A percentile compares a stretch with the other conserved stretches of the same genome.
phyloP scores from a whole-genome alignment of 139 green algal genomes.

The Gonium pectorale region DNA sequence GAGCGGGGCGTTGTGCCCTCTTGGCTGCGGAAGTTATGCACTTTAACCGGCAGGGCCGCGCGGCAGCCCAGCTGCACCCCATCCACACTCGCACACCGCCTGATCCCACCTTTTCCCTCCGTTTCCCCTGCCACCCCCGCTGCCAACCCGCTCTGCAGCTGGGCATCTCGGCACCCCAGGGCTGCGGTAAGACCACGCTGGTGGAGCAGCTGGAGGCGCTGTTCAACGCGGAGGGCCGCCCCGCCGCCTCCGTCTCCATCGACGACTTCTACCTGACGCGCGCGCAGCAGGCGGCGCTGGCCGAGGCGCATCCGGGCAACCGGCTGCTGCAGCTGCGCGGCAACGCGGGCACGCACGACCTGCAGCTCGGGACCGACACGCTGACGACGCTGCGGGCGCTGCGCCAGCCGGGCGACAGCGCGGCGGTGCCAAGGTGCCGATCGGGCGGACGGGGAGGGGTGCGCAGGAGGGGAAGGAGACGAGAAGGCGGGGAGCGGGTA shows the following conservation, averaged over 20 bases:
- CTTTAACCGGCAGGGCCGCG: too few relatives aligned
- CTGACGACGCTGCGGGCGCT: slow-evolving; percentile 68
- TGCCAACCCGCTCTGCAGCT: slow-evolving; percentile 61
- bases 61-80: too few relatives aligned
- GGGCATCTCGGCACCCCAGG: slow-evolving; percentile 93
- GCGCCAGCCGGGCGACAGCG: slow-evolving; percentile 28
- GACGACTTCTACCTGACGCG: slow-evolving; percentile 98
- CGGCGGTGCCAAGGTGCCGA: slow-evolving; percentile 66
- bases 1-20: too few relatives aligned
- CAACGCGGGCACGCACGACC: slow-evolving; percentile 96
- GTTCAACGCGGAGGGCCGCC: slow-evolving; percentile 73
- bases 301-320: slow-evolving; percentile 76
- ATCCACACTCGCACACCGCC: too few relatives aligned
- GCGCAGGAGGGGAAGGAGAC: too few relatives aligned
- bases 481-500: too few relatives aligned
- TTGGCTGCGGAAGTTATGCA: too few relatives aligned
- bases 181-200: slow-evolving; percentile 97
- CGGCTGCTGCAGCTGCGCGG: slow-evolving; percentile 89
- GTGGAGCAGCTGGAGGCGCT: slow-evolving; percentile 90
- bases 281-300: slow-evolving; percentile 65
- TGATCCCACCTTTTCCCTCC: background rate
- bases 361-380: slow-evolving; percentile 84
- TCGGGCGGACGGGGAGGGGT: too few relatives aligned
- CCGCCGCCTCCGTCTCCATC: slow-evolving; percentile 87
- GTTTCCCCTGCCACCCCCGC: background rate